These are phyloP conservation scores for Mycena epipterygia DNA, from an alignment of 768 basidiomycete genomes.

Conservation along the genomic window DNA sequence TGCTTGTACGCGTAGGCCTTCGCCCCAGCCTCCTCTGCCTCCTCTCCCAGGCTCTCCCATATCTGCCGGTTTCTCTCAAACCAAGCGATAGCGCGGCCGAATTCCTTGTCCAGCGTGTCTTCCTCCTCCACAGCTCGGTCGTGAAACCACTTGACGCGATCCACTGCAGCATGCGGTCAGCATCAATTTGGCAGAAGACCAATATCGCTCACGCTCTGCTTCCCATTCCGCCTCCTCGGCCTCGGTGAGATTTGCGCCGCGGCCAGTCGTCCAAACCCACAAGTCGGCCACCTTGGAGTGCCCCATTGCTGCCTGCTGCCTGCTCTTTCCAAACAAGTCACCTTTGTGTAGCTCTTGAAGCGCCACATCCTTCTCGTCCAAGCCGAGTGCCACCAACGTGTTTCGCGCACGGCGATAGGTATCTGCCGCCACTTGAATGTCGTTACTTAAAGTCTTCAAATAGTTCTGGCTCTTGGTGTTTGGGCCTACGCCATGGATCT, in stretches of 20 bases:
- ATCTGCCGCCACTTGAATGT: background rate
- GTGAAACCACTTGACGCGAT: constrained; percentile 32
- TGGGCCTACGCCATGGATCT: background rate
- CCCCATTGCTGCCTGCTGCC: background rate
- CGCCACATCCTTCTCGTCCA: background rate
- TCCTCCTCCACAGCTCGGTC: constrained; percentile 26
- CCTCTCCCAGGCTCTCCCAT: constrained; percentile 10
- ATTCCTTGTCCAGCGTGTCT: constrained; percentile 29
- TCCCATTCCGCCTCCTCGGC: constrained; percentile 1
- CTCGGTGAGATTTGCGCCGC: background rate
- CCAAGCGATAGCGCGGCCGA: constrained; percentile 4
- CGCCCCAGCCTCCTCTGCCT: background rate
- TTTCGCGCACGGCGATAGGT: background rate
- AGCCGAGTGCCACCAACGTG: background rate
- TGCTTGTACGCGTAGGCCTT: constrained; percentile 25
- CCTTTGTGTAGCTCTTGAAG: background rate
- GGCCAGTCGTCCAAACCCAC: constrained; percentile 1
- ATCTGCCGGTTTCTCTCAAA: background rate
- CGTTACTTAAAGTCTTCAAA: background rate
- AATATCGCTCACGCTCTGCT: background rate
- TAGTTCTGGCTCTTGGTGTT: background rate
- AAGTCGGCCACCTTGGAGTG: background rate
- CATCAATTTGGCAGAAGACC: no score
- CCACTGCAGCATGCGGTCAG: constrained; percentile 18
- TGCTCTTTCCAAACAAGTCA: constrained; percentile 2